Evolutionary conservation across 1,139 yeast genomes (phyloP).

Genomic region (Geotrichum aggregatum): DNA sequence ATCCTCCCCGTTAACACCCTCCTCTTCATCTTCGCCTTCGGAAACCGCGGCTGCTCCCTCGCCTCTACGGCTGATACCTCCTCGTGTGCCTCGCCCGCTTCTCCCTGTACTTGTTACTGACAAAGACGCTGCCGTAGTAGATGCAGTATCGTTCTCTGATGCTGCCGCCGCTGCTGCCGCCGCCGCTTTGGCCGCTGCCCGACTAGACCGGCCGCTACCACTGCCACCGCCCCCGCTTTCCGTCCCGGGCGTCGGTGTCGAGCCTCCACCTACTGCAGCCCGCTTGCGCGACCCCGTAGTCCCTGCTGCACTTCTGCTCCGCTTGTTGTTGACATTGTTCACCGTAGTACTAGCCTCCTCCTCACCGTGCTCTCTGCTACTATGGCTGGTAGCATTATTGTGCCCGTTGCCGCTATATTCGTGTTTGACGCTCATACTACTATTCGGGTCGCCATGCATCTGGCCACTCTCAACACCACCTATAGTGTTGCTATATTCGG

Average conservation of each 20-base stretch:
- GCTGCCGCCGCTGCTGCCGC: constrained; percentile 13
- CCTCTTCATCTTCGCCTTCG: background rate
- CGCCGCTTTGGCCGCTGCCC: constrained; percentile 19
- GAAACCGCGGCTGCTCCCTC: background rate
- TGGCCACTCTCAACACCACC: too few species aligned
- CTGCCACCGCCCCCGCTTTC: constrained; percentile 13
- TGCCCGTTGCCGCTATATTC: constrained; percentile 1
- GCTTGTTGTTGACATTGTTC: constrained; percentile 5
- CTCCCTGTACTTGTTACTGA: too few species aligned
- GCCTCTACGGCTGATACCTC: background rate
- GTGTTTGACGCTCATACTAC: constrained; percentile 2
- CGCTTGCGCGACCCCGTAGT: constrained; percentile 11
- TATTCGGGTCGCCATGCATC: background rate
- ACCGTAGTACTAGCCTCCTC: background rate
- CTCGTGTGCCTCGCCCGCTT: constrained; percentile 14
- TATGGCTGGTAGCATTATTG: background rate
- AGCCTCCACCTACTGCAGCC: constrained; percentile 14
- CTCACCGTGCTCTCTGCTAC: background rate
- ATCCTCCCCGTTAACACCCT: constrained; percentile 11
- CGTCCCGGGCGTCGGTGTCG: constrained; percentile 7
- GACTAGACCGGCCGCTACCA: constrained; percentile 5
- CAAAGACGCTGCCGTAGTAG: too few species aligned
- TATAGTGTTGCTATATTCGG: too few species aligned
- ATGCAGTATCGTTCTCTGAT: background rate
- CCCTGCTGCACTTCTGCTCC: constrained; percentile 3